Conservation (phyloP, 164 flowering plant species). For the Magnolia officinalis region DNA sequence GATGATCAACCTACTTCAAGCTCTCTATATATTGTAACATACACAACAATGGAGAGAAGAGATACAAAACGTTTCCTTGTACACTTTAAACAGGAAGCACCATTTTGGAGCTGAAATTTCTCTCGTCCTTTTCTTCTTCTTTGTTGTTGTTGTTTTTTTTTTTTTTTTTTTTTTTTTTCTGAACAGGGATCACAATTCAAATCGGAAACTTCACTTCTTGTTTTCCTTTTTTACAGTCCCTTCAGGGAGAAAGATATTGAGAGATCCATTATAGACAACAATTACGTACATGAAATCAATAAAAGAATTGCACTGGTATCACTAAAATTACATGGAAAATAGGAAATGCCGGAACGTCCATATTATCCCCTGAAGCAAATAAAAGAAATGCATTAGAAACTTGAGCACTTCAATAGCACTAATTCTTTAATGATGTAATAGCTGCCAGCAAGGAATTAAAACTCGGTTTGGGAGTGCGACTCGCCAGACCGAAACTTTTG, state of each 20-base stretch:
- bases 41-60: not conserved
- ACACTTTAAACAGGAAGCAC: not conserved
- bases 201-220: not conserved
- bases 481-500: too few species aligned
- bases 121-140: not conserved
- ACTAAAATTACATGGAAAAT: slow-evolving; percentile 20
- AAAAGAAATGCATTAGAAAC: not conserved
- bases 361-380: slow-evolving; percentile 33
- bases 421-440: not conserved
- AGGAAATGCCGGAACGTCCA: slow-evolving; percentile 23
- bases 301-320: slow-evolving; percentile 54
- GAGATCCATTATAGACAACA: slow-evolving; percentile 26
- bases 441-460: not conserved
- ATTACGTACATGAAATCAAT: slow-evolving; percentile 65
- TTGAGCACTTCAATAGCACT: not conserved
- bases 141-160: too few species aligned
- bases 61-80: not conserved
- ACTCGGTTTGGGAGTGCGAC: not conserved
- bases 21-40: not conserved
- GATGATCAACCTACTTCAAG: not conserved
- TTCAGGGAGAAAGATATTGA: slow-evolving; percentile 23
- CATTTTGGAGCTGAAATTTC: not conserved
- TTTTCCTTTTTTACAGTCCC: slow-evolving; percentile 32
- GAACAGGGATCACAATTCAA: not conserved
- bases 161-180: too few species aligned